These are phyloP conservation scores for Waltiozyma sp. DNA, from an alignment of 1,139 yeast species.

Conservation along the genomic window DNA sequence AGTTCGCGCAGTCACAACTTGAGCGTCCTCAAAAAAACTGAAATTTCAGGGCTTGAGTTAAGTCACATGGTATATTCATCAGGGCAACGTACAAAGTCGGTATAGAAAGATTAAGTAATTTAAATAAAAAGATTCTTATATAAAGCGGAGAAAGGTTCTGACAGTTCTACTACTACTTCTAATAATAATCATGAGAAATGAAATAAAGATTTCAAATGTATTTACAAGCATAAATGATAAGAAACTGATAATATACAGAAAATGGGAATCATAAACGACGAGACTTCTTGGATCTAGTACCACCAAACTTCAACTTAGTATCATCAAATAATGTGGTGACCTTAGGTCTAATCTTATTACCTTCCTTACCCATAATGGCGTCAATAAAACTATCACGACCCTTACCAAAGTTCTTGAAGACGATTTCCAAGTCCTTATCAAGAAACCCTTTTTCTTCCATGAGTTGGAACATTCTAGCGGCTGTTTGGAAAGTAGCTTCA, in stretches of 20 bases:
- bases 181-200: too few relatives aligned
- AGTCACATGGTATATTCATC: neutral
- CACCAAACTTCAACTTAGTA: constrained; percentile 84
- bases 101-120: too few relatives aligned
- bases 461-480: constrained; percentile 58
- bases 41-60: neutral
- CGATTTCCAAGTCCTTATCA: constrained; percentile 55
- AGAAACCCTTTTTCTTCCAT: constrained; percentile 52
- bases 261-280: constrained; percentile 51
- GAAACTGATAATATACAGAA: neutral
- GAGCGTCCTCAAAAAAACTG: neutral
- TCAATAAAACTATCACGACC: constrained; percentile 82
- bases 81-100: neutral
- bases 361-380: constrained; percentile 86
- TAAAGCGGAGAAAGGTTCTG: too few relatives aligned
- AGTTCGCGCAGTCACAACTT: neutral
- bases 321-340: constrained; percentile 65
- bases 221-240: neutral
- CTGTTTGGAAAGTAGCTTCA: constrained; percentile 89
- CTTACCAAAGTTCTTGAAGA: constrained; percentile 74
- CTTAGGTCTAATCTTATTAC: constrained; percentile 50
- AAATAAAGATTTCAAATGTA: neutral
- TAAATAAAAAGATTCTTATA: too few relatives aligned
- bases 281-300: constrained; percentile 72
- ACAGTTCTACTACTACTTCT: too few relatives aligned